Evolutionary conservation across 179 eudicot species (phyloP).

Genomic region (Actinidia polygama): DNA sequence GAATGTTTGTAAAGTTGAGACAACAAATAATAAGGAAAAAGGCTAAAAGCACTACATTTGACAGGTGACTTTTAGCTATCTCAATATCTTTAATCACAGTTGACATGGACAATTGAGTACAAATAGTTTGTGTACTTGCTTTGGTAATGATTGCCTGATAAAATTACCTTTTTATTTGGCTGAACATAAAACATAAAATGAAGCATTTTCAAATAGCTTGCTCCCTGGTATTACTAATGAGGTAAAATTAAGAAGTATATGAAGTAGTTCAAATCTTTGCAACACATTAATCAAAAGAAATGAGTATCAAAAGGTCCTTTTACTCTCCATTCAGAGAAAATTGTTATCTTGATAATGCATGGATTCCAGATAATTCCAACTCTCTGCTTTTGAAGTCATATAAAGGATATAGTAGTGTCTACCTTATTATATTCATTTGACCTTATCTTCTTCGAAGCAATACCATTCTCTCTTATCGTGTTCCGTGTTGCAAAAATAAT

Average conservation of each 20-base stretch:
- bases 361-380: neutral
- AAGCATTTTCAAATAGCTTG: neutral
- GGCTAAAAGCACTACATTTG: constrained; percentile 6
- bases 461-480: neutral
- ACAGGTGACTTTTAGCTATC: constrained; percentile 18
- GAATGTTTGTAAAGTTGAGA: constrained; percentile 16
- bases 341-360: neutral
- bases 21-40: constrained; percentile 11
- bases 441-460: neutral
- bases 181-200: neutral
- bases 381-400: neutral
- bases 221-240: neutral
- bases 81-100: neutral
- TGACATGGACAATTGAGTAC: neutral
- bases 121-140: neutral
- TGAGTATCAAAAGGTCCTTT: neutral
- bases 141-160: neutral
- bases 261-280: neutral
- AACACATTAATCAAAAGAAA: neutral
- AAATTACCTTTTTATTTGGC: neutral
- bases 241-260: neutral
- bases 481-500: neutral
- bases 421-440: constrained; percentile 1
- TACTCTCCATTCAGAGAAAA: constrained; percentile 6
- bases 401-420: neutral